Conservation (phyloP, 352 stramenopile genomes). For the Phytophthora pini region DNA sequence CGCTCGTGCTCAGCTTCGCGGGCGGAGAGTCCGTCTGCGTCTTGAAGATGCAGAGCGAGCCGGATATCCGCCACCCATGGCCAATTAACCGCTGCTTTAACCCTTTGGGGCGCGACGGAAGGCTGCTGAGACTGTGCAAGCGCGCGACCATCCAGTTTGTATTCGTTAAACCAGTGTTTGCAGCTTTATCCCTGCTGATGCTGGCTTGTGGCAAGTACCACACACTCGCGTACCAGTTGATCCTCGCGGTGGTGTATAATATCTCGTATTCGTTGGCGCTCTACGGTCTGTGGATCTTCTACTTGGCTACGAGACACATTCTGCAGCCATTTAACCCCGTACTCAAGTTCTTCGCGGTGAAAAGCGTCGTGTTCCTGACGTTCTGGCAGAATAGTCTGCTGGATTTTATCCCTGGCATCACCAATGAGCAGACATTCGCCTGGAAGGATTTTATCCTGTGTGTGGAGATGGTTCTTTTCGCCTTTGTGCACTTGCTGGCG, state of each 20-base stretch:
- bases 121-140: conserved; percentile 89
- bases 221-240: conserved; percentile 79
- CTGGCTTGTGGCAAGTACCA: conserved; percentile 80
- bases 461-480: conserved; percentile 90
- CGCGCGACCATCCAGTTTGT: conserved; percentile 93
- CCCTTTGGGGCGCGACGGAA: conserved; percentile 80
- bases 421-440: conserved; percentile 82
- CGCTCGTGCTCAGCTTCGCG: conserved; percentile 89
- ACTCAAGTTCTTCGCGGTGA: conserved; percentile 94
- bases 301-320: conserved; percentile 89
- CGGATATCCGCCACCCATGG: conserved; percentile 83
- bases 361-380: conserved; percentile 93
- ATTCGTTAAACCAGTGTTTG: conserved; percentile 91
- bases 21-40: conserved; percentile 90
- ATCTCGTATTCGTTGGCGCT: conserved; percentile 90
- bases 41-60: conserved; percentile 87
- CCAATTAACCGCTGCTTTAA: conserved; percentile 78
- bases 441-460: conserved; percentile 94
- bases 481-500: conserved; percentile 73
- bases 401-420: conserved; percentile 86
- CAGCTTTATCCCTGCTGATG: conserved; percentile 86
- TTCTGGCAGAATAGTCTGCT: conserved; percentile 93
- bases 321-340: conserved; percentile 87
- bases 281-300: conserved; percentile 93
- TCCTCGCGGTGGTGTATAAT: conserved; percentile 92